Conservation (phyloP, 192 early-diverging fungal genomes). For the Coemansia sp. region DNA sequence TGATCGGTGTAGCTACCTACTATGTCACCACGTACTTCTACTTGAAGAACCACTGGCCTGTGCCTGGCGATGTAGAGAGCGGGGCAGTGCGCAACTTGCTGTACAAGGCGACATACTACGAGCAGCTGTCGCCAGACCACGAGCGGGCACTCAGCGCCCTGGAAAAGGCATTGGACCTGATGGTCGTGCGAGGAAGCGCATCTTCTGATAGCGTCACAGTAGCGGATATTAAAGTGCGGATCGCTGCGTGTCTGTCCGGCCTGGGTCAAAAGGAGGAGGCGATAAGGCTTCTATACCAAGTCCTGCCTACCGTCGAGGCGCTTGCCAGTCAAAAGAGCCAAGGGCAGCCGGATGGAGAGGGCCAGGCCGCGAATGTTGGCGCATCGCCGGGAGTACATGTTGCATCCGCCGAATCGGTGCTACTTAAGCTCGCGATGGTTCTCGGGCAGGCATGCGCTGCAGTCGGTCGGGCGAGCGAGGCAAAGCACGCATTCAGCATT, state of each 20-base stretch:
- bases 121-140: slow-evolving; percentile 14
- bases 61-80: slow-evolving; percentile 20
- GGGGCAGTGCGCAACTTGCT: slow-evolving; percentile 17
- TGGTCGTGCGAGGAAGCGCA: neutral
- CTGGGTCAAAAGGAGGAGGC: slow-evolving; percentile 11
- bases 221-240: slow-evolving; percentile 34
- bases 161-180: slow-evolving; percentile 24
- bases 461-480: slow-evolving; percentile 9
- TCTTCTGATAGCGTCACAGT: slow-evolving; percentile 16
- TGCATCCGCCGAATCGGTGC: slow-evolving; percentile 13
- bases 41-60: slow-evolving; percentile 28
- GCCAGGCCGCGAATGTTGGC: neutral
- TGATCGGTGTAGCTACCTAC: slow-evolving; percentile 22
- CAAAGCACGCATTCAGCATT: slow-evolving; percentile 16
- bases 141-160: slow-evolving; percentile 22
- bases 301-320: slow-evolving; percentile 11
- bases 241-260: slow-evolving; percentile 30
- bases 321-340: neutral
- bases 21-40: slow-evolving; percentile 34
- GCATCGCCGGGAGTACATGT: neutral
- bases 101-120: slow-evolving; percentile 41
- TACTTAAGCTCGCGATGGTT: slow-evolving; percentile 14
- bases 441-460: slow-evolving; percentile 18
- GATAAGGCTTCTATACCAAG: slow-evolving; percentile 5
- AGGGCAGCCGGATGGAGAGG: slow-evolving; percentile 2